Evolutionary conservation across 257 asterid species (phyloP).

Genomic region (Handroanthus guayacan): DNA sequence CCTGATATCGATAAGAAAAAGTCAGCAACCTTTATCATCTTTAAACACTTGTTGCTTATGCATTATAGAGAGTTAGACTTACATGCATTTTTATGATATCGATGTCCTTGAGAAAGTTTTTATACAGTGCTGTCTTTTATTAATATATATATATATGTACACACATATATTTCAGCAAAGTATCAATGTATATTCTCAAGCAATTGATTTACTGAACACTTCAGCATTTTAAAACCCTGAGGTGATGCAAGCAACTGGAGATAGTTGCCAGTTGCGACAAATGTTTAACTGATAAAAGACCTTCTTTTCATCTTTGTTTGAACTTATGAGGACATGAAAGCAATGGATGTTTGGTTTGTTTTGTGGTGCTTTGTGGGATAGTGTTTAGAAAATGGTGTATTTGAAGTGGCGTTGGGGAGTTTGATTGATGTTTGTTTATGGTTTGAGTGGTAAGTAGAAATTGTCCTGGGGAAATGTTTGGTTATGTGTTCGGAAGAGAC

Average conservation of each 20-base stretch:
- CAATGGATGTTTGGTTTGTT: neutral
- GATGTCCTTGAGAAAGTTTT: neutral
- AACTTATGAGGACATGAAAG: neutral
- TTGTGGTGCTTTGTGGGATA: too few relatives aligned
- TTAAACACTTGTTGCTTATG: neutral
- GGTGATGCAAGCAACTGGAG: constrained; percentile 19
- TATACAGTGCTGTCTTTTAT: neutral
- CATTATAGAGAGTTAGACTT: neutral
- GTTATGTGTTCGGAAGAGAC: too few relatives aligned
- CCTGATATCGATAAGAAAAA: constrained; percentile 97
- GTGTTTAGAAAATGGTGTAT: too few relatives aligned
- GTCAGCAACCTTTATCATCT: constrained; percentile 48
- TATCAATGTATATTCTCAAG: neutral
- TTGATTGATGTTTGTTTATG: too few relatives aligned
- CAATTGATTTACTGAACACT: neutral
- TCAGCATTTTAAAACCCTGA: neutral
- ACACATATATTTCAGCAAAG: too few relatives aligned
- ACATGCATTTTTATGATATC: neutral
- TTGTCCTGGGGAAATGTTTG: too few relatives aligned
- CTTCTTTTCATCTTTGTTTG: neutral
- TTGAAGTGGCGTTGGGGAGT: too few relatives aligned
- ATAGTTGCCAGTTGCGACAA: neutral
- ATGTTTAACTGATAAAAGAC: too few relatives aligned
- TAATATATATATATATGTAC: neutral
- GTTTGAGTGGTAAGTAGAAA: too few relatives aligned